These are phyloP conservation scores for Tylopilus vinaceipallidus DNA, from an alignment of 768 basidiomycete species.

Conservation along the genomic window DNA sequence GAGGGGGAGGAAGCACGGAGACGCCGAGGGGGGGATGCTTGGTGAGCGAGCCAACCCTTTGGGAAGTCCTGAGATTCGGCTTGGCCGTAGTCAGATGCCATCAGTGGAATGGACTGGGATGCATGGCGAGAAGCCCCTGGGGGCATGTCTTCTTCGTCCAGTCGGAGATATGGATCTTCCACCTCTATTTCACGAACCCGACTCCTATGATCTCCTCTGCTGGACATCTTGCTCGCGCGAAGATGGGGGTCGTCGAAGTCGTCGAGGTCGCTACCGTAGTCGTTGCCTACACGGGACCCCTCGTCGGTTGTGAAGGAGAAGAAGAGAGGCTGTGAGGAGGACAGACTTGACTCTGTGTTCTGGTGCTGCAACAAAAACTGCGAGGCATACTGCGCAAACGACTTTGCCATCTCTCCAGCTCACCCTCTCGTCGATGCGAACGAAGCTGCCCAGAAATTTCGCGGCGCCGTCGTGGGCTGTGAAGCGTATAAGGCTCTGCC, in stretches of 20 bases:
- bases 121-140: conserved; percentile 36
- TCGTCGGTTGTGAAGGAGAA: conserved; percentile 85
- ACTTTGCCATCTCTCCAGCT: conserved; percentile 51
- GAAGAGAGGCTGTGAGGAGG: conserved; percentile 77
- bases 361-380: conserved; percentile 71
- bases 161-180: conserved; percentile 74
- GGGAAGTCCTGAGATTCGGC: conserved; percentile 42
- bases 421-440: conserved; percentile 19
- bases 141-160: conserved; percentile 64
- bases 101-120: conserved; percentile 36
- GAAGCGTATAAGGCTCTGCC: conserved; percentile 13
- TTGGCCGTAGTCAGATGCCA: conserved; percentile 33
- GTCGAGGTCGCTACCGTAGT: conserved; percentile 54
- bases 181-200: conserved; percentile 46
- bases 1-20: conserved; percentile 43
- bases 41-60: conserved; percentile 71
- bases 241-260: conserved; percentile 80
- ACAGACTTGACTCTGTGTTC: conserved; percentile 49
- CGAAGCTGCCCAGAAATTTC: conserved; percentile 7
- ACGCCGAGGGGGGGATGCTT: conserved; percentile 57
- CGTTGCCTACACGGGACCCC: conserved; percentile 50
- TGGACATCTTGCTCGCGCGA: conserved; percentile 35
- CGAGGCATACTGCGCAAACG: conserved; percentile 80
- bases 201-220: conserved; percentile 29
- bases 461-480: conserved; percentile 10